These are phyloP conservation scores for Nemania sp. DNA, from an alignment of 2,329 filamentous ascomycete species.

Conservation along the genomic window DNA sequence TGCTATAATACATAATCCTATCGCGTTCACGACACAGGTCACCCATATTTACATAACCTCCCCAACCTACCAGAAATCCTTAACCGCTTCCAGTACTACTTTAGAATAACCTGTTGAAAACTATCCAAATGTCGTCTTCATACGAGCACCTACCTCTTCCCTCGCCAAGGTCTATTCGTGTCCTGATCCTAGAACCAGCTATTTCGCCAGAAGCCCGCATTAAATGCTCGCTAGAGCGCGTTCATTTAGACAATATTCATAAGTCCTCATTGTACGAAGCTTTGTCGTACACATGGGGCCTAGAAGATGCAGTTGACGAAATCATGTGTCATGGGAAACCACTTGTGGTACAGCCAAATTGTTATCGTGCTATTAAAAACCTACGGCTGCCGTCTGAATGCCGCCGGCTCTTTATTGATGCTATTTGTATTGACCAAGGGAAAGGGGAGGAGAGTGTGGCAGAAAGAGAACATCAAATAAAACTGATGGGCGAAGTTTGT, in stretches of 20 bases:
- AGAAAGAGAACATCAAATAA: slow-evolving; percentile 12
- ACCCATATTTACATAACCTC: too few relatives aligned
- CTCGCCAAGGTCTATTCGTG: slow-evolving; percentile 6
- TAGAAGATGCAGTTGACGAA: background rate
- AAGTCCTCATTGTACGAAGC: slow-evolving; percentile 26
- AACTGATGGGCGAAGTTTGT: slow-evolving; percentile 19
- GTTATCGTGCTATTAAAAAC: slow-evolving; percentile 13
- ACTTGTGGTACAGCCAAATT: slow-evolving; percentile 27
- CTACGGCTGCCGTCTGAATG: background rate
- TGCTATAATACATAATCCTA: too few relatives aligned
- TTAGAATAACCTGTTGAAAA: too few relatives aligned
- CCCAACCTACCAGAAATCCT: too few relatives aligned
- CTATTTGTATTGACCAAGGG: slow-evolving; percentile 31
- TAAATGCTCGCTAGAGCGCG: slow-evolving; percentile 18
- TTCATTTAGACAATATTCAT: slow-evolving; percentile 19
- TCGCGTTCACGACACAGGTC: too few relatives aligned
- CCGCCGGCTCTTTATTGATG: slow-evolving; percentile 26
- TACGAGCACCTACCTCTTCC: slow-evolving; percentile 21
- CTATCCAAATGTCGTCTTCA: too few relatives aligned
- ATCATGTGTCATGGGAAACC: slow-evolving; percentile 19
- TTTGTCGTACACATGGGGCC: slow-evolving; percentile 35
- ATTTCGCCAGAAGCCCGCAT: slow-evolving; percentile 5
- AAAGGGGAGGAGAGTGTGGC: background rate
- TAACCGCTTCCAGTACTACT: too few relatives aligned
- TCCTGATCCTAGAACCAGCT: slow-evolving; percentile 14